Conservation (phyloP, 192 early-diverging fungal genomes). For the Backusella tuberculispora region DNA sequence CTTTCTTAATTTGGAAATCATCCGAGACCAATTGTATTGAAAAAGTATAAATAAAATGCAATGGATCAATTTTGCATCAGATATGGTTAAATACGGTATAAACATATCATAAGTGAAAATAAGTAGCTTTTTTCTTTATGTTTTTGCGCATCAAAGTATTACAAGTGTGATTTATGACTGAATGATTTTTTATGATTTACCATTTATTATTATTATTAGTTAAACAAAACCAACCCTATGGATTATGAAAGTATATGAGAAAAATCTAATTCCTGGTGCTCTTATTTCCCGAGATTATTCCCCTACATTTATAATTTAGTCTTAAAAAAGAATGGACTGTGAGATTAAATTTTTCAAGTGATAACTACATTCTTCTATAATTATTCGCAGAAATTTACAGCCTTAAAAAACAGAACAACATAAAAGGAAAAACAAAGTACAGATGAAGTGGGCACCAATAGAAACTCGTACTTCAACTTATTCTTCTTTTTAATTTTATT, state of each 20-base stretch:
- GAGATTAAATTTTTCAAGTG: neutral
- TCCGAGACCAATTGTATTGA: neutral
- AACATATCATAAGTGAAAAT: neutral
- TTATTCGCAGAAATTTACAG: neutral
- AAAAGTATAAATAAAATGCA: neutral
- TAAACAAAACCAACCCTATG: neutral
- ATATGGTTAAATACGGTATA: neutral
- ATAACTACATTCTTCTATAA: neutral
- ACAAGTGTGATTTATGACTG: too few relatives aligned
- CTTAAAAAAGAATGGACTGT: neutral
- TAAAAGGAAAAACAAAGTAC: neutral
- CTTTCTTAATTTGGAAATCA: constrained; percentile 8
- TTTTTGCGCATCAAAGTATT: neutral
- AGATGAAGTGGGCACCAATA: neutral
- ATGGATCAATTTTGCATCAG: neutral
- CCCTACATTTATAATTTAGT: neutral
- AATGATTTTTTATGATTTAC: neutral
- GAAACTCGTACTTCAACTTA: too few relatives aligned
- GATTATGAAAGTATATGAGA: neutral
- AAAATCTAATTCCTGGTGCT: neutral
- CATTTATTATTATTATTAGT: neutral
- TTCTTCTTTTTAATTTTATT: neutral
- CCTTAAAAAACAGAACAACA: constrained; percentile 1
- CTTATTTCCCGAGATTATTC: neutral
- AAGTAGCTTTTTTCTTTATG: neutral